phyloP scores from a whole-genome alignment of 176 grass and related monocot genomes.

The Elymus sibiricus region DNA sequence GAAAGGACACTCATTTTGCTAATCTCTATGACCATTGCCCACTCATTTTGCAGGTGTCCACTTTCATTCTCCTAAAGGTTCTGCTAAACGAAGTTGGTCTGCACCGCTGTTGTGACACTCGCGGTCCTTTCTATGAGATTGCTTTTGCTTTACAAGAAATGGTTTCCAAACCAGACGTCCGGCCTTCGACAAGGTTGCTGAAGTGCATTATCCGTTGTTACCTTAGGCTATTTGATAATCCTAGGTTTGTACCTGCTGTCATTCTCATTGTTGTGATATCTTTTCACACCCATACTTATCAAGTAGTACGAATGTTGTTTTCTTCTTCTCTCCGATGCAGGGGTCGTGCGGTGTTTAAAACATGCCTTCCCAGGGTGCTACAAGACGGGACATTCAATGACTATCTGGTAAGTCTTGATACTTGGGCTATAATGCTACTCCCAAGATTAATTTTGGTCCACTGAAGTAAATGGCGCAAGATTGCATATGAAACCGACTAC shows the following conservation, averaged over 20 bases:
- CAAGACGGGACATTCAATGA: conserved; percentile 59
- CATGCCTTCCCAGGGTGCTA: conserved; percentile 47
- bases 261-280: background rate
- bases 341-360: conserved; percentile 42
- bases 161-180: conserved; percentile 41
- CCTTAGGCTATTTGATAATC: conserved; percentile 69
- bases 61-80: conserved; percentile 77
- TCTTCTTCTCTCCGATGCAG: conserved; percentile 23
- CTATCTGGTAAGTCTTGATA: conserved; percentile 46
- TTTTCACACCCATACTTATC: background rate
- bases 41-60: conserved; percentile 57
- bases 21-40: background rate
- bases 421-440: background rate
- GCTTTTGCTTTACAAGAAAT: conserved; percentile 51
- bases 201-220: conserved; percentile 81
- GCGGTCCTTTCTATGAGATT: conserved; percentile 57
- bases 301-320: background rate
- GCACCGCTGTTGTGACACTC: conserved; percentile 43
- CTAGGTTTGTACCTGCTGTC: conserved; percentile 39
- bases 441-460: background rate
- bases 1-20: background rate
- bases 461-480: background rate
- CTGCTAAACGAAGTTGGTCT: conserved; percentile 61
- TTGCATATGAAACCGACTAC: background rate
- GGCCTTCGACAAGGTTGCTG: conserved; percentile 66